Evolutionary conservation across 192 early-diverging fungal species (phyloP), one percentile per base, ranked within the genome.

Genomic region (Funneliformis geosporum): DNA sequence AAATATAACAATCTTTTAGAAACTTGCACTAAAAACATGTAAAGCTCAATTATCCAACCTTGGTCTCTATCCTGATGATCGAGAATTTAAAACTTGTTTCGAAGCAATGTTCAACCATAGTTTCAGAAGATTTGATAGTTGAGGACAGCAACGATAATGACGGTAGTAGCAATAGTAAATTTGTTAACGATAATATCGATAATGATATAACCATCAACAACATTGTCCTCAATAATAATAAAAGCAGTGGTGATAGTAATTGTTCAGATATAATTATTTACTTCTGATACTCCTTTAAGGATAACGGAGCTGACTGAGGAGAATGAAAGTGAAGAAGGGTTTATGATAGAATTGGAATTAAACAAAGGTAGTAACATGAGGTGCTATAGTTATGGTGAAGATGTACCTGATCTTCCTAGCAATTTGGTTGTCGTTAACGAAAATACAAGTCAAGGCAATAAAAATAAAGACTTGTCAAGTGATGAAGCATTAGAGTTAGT

Each of bases 401-500:
- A n/a, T 7, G 73, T 55, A 12, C 59, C 73, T 0, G 59, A 60
- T 60, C 21, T 75, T 5, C 70, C 70, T 5, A 72, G 47, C 25
- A 33, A 55, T 27, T 55, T 72, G n/a, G 47, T 50, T 16, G 44
- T 55, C 16, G 9, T 12, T 8, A 44, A 60, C 2, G 71, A 73
- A 73, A 73, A 18, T 50, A 60, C 5, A 16, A 3, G 12, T 60
- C n/a, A n/a, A n/a, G 71, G 40, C 14, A 11, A 14, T 21, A 44
- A 27, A 55, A 39, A 55, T 33, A 11, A 16, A 27, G 83, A 83
- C 4, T 64, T 86, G 23, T 83, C 83, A 25, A 86, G 85, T 44
- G 83, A 81, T 16, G 76, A 84, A 38, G 85, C 85, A 18, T 76
- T 86, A 64, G 77, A 75, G 85, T 86, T 40, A 25, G 82, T 77